These are phyloP conservation scores for Dentiscutata heterogama DNA, from an alignment of 371 early-diverging fungal genomes.

Conservation along the genomic window DNA sequence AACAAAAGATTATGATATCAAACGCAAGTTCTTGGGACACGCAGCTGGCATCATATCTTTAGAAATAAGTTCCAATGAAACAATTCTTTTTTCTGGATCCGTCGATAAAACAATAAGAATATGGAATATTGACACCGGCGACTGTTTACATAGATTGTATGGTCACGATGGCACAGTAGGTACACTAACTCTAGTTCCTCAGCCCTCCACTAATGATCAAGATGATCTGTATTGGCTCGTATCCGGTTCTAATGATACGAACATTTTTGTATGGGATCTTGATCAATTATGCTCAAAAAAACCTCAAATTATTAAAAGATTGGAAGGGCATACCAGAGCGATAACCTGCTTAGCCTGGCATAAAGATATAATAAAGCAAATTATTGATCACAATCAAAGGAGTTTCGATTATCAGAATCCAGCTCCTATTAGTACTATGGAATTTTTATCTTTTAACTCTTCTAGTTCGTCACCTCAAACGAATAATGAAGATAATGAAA, in stretches of 20 bases:
- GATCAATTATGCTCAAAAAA: conserved; percentile 5
- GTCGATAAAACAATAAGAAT: conserved; percentile 94
- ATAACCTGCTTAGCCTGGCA: conserved; percentile 26
- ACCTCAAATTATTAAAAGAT: background rate
- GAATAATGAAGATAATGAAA: background rate
- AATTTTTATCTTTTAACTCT: background rate
- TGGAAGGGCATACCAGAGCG: conserved; percentile 31
- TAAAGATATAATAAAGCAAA: conserved; percentile 9
- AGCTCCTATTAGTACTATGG: background rate
- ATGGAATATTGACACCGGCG: conserved; percentile 94
- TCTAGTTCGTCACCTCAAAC: background rate
- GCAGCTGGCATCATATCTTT: conserved; percentile 80
- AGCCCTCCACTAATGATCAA: conserved; percentile 60
- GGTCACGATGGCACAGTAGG: conserved; percentile 92
- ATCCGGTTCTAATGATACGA: conserved; percentile 94
- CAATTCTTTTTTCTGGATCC: conserved; percentile 89
- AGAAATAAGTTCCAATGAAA: conserved; percentile 78
- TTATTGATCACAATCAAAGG: background rate
- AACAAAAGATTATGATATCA: conserved; percentile 58
- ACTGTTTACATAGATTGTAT: conserved; percentile 71
- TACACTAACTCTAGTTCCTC: conserved; percentile 9
- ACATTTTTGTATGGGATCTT: conserved; percentile 95
- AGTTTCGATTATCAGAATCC: background rate
- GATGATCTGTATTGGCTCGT: conserved; percentile 78
- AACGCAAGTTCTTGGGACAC: conserved; percentile 74